Conservation (phyloP, 352 stramenopile genomes). For the Phytophthora nicotianae region DNA sequence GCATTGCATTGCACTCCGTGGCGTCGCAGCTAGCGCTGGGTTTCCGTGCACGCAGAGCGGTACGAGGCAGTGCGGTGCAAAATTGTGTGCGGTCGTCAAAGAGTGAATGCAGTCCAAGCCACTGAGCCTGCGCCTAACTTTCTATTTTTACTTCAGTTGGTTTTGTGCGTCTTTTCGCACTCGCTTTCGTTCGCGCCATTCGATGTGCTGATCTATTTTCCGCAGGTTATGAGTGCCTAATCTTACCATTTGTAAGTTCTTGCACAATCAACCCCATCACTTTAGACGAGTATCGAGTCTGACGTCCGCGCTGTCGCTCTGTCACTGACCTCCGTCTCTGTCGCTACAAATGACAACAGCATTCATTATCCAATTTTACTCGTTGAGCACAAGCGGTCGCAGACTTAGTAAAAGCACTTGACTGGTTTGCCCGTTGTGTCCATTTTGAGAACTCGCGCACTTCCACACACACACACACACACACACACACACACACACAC, state of each 20-base stretch:
- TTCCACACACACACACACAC: constrained; percentile 7
- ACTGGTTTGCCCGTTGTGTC: constrained; percentile 4
- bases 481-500: constrained; percentile 1
- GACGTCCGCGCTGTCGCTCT: constrained; percentile 9
- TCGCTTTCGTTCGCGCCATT: constrained; percentile 20
- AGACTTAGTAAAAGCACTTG: neutral
- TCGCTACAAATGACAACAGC: constrained; percentile 18
- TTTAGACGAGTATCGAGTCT: constrained; percentile 19
- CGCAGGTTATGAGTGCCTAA: constrained; percentile 1
- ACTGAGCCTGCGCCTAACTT: constrained; percentile 18
- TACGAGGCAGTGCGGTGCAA: neutral
- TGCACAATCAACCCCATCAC: neutral
- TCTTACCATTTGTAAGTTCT: neutral
- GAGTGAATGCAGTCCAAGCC: constrained; percentile 9
- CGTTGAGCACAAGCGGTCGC: constrained; percentile 24
- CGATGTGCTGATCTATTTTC: neutral
- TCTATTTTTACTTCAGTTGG: constrained; percentile 21
- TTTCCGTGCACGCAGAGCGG: neutral
- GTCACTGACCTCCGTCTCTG: constrained; percentile 6
- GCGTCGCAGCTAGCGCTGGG: neutral
- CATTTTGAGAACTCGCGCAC: neutral
- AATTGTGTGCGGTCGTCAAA: constrained; percentile 13
- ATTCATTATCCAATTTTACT: constrained; percentile 41
- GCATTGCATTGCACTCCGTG: constrained; percentile 14
- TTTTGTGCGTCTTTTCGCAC: constrained; percentile 28